Evolutionary conservation across 306 rosid genomes (phyloP).

Genomic region (Prunus dulcis): DNA sequence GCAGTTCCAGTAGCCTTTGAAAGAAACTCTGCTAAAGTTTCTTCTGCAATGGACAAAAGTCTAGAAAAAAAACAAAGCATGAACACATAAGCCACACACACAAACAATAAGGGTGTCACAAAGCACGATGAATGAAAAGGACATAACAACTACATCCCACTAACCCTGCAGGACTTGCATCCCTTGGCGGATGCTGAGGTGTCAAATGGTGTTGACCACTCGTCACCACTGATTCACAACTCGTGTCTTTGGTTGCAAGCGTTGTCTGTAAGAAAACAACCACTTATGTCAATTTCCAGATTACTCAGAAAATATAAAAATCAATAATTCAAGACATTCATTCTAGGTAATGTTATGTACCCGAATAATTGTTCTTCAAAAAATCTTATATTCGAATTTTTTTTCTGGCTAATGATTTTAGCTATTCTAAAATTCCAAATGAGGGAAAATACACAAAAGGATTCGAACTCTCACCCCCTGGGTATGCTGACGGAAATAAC

Average conservation of each 20-base stretch:
- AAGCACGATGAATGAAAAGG: slow-evolving; percentile 42
- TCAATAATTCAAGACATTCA: neutral
- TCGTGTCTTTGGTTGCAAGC: slow-evolving; percentile 88
- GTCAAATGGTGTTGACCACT: slow-evolving; percentile 93
- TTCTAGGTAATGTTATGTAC: neutral
- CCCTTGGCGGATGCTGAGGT: slow-evolving; percentile 94
- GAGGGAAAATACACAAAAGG: neutral
- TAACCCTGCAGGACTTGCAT: slow-evolving; percentile 99
- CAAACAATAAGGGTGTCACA: slow-evolving; percentile 34
- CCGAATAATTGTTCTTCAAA: neutral
- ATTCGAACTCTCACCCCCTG: slow-evolving; percentile 49
- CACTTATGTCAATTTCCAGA: slow-evolving; percentile 14
- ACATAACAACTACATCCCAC: slow-evolving; percentile 60
- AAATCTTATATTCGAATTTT: neutral
- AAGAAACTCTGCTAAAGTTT: slow-evolving; percentile 99
- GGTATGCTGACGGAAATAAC: slow-evolving; percentile 91
- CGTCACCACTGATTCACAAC: slow-evolving; percentile 92
- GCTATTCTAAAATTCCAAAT: neutral
- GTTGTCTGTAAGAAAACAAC: slow-evolving; percentile 48
- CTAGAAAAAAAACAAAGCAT: slow-evolving; percentile 43
- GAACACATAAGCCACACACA: slow-evolving; percentile 41
- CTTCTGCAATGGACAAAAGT: slow-evolving; percentile 99
- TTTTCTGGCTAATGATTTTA: neutral
- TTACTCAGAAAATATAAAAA: neutral
- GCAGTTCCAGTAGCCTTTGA: slow-evolving; percentile 99